Percentiles rank a stretch among this genome's conserved stretches.
phyloP scores from a whole-genome alignment of 2,329 filamentous ascomycete genomes.

The Scedosporium apiospermum region DNA sequence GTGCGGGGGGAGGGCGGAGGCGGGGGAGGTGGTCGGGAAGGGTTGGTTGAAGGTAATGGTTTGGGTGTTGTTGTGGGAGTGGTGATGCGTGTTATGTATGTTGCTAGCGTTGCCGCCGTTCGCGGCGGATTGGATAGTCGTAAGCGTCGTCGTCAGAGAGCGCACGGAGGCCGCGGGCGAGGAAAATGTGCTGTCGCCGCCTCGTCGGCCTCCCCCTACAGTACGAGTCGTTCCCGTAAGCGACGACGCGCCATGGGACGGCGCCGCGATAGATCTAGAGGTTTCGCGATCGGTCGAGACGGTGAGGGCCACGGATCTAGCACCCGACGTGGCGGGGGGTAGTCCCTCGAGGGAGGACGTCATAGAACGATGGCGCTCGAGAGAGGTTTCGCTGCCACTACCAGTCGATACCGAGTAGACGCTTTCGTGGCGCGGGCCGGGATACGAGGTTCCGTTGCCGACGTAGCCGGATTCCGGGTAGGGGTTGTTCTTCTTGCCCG shows the following conservation, averaged over 20 bases:
- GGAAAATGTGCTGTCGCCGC: conserved; percentile 69
- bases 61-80: conserved; percentile 24
- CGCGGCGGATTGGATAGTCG: conserved; percentile 70
- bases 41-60: conserved; percentile 53
- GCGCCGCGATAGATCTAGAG: conserved; percentile 61
- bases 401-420: conserved; percentile 47
- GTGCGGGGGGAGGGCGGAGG: conserved; percentile 65
- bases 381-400: conserved; percentile 45
- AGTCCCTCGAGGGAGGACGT: conserved; percentile 51
- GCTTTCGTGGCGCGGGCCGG: conserved; percentile 26
- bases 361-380: conserved; percentile 43
- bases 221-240: conserved; percentile 67
- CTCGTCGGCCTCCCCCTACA: conserved; percentile 51
- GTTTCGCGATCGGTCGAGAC: conserved; percentile 77
- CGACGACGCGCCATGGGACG: conserved; percentile 61
- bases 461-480: conserved; percentile 72
- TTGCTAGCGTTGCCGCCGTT: conserved; percentile 37
- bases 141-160: conserved; percentile 74
- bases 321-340: conserved; percentile 50
- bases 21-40: conserved; percentile 53
- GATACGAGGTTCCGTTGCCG: conserved; percentile 12
- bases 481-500: conserved; percentile 72
- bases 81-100: conserved; percentile 29
- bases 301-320: conserved; percentile 68
- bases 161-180: conserved; percentile 73